Evolutionary conservation across 495 filamentous ascomycete species (phyloP).

Genomic region (Annulohypoxylon bovei): DNA sequence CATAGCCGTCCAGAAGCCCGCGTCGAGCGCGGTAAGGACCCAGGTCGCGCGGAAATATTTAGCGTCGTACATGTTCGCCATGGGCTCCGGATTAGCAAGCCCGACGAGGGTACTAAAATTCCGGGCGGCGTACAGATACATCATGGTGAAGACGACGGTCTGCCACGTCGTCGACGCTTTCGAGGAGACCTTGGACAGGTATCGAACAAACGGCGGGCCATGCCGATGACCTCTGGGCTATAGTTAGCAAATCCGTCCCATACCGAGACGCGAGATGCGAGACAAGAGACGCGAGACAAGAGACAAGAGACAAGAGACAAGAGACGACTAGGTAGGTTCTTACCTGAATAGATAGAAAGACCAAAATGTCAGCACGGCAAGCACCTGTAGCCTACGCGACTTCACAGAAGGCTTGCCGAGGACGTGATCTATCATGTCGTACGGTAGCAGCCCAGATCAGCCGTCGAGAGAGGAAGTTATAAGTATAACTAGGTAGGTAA

Average conservation of each 20-base stretch:
- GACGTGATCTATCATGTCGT: conserved; percentile 78
- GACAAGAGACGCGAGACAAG: too few species aligned
- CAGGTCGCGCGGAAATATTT: conserved; percentile 98
- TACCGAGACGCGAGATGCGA: background rate
- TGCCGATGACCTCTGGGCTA: conserved; percentile 79
- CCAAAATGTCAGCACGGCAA: conserved; percentile 92
- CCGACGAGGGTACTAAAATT: conserved; percentile 94
- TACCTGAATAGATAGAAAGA: conserved; percentile 81
- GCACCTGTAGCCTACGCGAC: conserved; percentile 92
- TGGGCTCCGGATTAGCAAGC: conserved; percentile 90
- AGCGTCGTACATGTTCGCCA: conserved; percentile 92
- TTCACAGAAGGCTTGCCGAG: conserved; percentile 88
- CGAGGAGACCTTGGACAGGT: conserved; percentile 74
- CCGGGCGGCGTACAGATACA: conserved; percentile 89
- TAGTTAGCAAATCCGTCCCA: conserved; percentile 16
- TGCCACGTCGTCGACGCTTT: conserved; percentile 83
- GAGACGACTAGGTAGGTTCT: conserved; percentile 25
- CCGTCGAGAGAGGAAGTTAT: background rate
- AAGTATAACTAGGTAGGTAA: too few species aligned
- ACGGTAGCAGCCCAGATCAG: conserved; percentile 36
- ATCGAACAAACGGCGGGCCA: conserved; percentile 81
- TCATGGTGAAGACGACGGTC: conserved; percentile 83
- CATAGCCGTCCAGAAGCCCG: conserved; percentile 99
- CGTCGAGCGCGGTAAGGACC: conserved; percentile 93
- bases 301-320: too few species aligned